These are phyloP conservation scores for Teratosphaeria zuluensis DNA, from an alignment of 2,329 filamentous ascomycete species.

Conservation along the genomic window DNA sequence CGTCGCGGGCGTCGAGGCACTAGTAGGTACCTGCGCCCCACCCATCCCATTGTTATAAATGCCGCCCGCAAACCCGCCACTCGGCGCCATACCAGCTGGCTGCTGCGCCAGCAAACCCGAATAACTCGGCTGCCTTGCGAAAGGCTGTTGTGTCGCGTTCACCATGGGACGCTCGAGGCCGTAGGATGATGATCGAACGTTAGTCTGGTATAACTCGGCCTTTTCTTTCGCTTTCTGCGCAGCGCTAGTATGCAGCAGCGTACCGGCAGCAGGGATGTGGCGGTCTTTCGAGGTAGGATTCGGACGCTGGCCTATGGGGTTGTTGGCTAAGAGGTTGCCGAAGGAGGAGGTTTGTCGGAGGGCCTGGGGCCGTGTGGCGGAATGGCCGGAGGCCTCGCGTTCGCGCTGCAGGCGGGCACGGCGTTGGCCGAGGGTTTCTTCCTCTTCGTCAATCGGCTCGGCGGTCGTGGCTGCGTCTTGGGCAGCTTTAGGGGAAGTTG, in stretches of 20 bases:
- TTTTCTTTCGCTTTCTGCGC: slow-evolving; percentile 27
- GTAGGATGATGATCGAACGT: slow-evolving; percentile 21
- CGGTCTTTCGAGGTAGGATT: slow-evolving; percentile 1
- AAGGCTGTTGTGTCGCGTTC: slow-evolving; percentile 15
- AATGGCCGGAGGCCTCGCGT: slow-evolving; percentile 36
- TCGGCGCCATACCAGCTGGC: slow-evolving; percentile 15
- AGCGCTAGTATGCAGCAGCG: slow-evolving; percentile 28
- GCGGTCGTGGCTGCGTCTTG: background rate
- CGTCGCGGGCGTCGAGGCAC: slow-evolving; percentile 6
- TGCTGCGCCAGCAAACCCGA: slow-evolving; percentile 10
- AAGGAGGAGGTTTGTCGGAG: slow-evolving; percentile 42
- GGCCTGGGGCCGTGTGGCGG: background rate
- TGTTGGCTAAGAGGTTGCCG: slow-evolving; percentile 50
- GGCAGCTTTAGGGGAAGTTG: background rate
- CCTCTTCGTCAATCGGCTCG: slow-evolving; percentile 34
- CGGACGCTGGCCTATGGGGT: slow-evolving; percentile 16
- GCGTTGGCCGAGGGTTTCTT: slow-evolving; percentile 72
- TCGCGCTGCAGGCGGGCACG: slow-evolving; percentile 64
- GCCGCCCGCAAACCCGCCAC: slow-evolving; percentile 23
- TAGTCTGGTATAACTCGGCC: slow-evolving; percentile 25
- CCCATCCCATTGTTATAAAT: slow-evolving; percentile 13
- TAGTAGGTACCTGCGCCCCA: slow-evolving; percentile 6
- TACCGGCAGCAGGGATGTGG: slow-evolving; percentile 22
- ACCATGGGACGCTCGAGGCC: slow-evolving; percentile 14
- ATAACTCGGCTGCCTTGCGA: background rate